Conservation (phyloP, 352 stramenopile species). For the Pythium biforme region DNA sequence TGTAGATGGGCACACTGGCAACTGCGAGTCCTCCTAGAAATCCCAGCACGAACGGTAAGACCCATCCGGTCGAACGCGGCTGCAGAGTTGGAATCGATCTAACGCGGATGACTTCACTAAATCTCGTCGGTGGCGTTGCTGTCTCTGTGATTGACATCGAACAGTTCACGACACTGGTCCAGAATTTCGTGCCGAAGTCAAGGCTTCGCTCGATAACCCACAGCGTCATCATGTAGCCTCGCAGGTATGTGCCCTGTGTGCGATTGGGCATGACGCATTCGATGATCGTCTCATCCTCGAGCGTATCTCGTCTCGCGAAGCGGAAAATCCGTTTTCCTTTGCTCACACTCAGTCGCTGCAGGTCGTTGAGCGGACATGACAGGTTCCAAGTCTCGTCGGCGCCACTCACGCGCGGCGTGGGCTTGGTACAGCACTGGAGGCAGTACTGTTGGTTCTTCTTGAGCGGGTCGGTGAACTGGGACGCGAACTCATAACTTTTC, state of each 20-base stretch:
- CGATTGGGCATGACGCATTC: conserved; percentile 59
- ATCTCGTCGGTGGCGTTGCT: conserved; percentile 32
- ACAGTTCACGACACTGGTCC: conserved; percentile 69
- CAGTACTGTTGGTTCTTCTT: conserved; percentile 50
- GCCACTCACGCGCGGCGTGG: conserved; percentile 38
- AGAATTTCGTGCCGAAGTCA: conserved; percentile 53
- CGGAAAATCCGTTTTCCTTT: conserved; percentile 51
- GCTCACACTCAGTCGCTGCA: conserved; percentile 69
- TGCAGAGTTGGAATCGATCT: conserved; percentile 44
- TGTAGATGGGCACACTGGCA: conserved; percentile 53
- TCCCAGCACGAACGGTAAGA: conserved; percentile 30
- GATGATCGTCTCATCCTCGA: conserved; percentile 49
- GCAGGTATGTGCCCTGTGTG: conserved; percentile 49
- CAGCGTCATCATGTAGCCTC: conserved; percentile 53
- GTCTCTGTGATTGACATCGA: conserved; percentile 56
- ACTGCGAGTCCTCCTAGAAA: conserved; percentile 21
- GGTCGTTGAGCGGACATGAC: conserved; percentile 60
- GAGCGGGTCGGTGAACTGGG: conserved; percentile 51
- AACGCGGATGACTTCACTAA: conserved; percentile 60
- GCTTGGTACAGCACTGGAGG: conserved; percentile 72
- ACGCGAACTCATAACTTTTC: conserved; percentile 55
- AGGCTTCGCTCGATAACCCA: conserved; percentile 51
- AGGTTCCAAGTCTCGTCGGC: conserved; percentile 81
- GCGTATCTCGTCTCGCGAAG: conserved; percentile 56
- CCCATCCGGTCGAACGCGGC: conserved; percentile 32